Conservation (phyloP, 768 basidiomycete genomes). For the Neoboletus subvelutipes region DNA sequence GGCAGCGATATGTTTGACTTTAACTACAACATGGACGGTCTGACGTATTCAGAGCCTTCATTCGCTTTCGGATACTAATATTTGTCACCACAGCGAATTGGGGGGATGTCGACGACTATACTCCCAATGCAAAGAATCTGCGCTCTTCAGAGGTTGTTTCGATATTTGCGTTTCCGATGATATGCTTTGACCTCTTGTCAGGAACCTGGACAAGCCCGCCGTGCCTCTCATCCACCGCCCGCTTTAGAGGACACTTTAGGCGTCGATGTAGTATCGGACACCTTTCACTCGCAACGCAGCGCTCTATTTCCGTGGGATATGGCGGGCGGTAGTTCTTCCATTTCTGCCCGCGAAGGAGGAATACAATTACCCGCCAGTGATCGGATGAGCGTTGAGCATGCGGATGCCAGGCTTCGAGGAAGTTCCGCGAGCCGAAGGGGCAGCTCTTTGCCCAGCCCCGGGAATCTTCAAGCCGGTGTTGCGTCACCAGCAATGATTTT, state of each 20-base stretch:
- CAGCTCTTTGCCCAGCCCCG: constrained; percentile 55
- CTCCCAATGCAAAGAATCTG: constrained; percentile 23
- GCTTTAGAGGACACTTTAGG: constrained; percentile 50
- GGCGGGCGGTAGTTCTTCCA: constrained; percentile 65
- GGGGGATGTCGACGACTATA: constrained; percentile 18
- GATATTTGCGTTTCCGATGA: background rate
- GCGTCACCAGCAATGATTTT: constrained; percentile 52
- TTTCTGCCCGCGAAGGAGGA: constrained; percentile 37
- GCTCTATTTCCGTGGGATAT: constrained; percentile 85
- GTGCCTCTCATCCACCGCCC: constrained; percentile 57
- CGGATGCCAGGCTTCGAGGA: constrained; percentile 53
- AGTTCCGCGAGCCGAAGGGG: constrained; percentile 55
- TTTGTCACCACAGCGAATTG: constrained; percentile 22
- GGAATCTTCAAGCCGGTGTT: constrained; percentile 40
- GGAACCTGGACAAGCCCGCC: constrained; percentile 87
- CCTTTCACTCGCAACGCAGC: constrained; percentile 58
- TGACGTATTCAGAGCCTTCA: background rate
- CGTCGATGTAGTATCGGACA: constrained; percentile 41
- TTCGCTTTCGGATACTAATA: constrained; percentile 8
- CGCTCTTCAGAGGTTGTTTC: constrained; percentile 64
- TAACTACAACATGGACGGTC: constrained; percentile 26
- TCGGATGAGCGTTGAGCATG: constrained; percentile 48
- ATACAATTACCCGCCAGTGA: constrained; percentile 39
- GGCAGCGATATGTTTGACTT: constrained; percentile 21
- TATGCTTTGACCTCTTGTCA: constrained; percentile 31